Evolutionary conservation across 306 rosid species (phyloP), one percentile per base, ranked within the genome.

Genomic region (Senna siamea): DNA sequence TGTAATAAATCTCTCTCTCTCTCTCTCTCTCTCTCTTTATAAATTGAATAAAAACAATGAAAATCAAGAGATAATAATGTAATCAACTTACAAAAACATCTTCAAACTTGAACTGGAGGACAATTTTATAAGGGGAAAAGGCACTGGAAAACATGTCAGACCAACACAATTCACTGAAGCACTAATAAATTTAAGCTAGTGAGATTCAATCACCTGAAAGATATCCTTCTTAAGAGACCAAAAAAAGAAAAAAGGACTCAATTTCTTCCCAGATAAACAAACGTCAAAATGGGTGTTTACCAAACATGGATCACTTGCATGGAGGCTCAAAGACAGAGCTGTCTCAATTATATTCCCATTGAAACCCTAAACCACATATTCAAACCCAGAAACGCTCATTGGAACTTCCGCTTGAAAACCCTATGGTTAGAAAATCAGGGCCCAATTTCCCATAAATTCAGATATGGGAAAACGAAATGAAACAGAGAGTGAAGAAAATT

Each of bases 311-410:
- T 80, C 70, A 65, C 53, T 79, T 85, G 89, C 89, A 85, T 85
- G 89, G 82, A 82, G 55, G 54, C 70, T 57, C 50, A 80, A 50
- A 66, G 20, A 37, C 68, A 79, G 50, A 73, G 56, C 6, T 13
- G 28, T 47, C 32, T 26, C 34, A 60, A 65, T 65, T 46, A 26
- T 64, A 76, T 72, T 63, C 17, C 65, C 46, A 66, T 46, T 13
- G 74, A 80, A 85, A 78, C 71, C 88, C 75, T 69, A 82, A 77
- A 74, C 85, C 85, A 73, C 73, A 51, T 54, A 35, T 35, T 28
- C 59, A 67, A 71, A 72, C 51, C 76, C 59, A 66, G 15, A 35
- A 79, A 19, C 30, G 17, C 40, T 9, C 60, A 5, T 48, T 12
- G 30, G 32, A 68, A 50, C 72, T 48, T 67, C 44, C 59, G 58